A percentile compares a stretch with the other conserved stretches of the same genome.
phyloP scores from a whole-genome alignment of 345 rosid species.

The Eucalyptus regnans region DNA sequence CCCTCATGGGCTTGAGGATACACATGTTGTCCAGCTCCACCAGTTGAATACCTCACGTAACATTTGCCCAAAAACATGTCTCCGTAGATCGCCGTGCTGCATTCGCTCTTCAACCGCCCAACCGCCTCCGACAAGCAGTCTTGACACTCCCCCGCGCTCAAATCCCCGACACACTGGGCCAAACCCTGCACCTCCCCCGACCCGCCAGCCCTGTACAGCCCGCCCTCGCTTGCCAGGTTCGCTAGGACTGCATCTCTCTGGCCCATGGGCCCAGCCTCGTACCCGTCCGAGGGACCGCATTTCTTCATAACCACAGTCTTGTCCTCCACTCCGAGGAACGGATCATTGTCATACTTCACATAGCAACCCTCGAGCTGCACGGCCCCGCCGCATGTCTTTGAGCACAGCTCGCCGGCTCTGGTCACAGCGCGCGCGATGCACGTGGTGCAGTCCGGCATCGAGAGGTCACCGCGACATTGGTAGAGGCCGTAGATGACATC shows the following conservation, averaged over 20 bases:
- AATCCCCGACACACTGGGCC: constrained; percentile 86
- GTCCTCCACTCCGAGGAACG: constrained; percentile 77
- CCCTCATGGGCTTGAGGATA: constrained; percentile 13
- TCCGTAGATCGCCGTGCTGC: constrained; percentile 53
- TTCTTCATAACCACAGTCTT: constrained; percentile 67
- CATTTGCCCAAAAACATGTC: constrained; percentile 81
- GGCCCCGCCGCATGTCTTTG: constrained; percentile 60
- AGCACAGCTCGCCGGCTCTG: constrained; percentile 35
- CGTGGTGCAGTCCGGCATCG: constrained; percentile 83
- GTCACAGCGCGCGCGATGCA: constrained; percentile 54
- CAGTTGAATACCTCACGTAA: constrained; percentile 52
- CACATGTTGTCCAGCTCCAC: constrained; percentile 8
- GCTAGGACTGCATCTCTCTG: constrained; percentile 52
- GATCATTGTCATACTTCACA: constrained; percentile 68
- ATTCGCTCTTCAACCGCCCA: constrained; percentile 56
- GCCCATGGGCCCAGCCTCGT: constrained; percentile 31
- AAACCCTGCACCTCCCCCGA: constrained; percentile 72
- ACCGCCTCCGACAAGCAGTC: constrained; percentile 72
- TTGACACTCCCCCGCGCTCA: constrained; percentile 50
- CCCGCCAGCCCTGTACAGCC: constrained; percentile 53
- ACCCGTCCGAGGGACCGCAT: constrained; percentile 77
- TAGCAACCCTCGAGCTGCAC: constrained; percentile 78
- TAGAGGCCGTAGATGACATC: constrained; percentile 83
- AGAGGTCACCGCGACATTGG: constrained; percentile 94
- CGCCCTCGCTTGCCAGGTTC: constrained; percentile 28